These are phyloP conservation scores for Hypoxylon sp. DNA, from an alignment of 2,329 filamentous ascomycete genomes.

Conservation along the genomic window DNA sequence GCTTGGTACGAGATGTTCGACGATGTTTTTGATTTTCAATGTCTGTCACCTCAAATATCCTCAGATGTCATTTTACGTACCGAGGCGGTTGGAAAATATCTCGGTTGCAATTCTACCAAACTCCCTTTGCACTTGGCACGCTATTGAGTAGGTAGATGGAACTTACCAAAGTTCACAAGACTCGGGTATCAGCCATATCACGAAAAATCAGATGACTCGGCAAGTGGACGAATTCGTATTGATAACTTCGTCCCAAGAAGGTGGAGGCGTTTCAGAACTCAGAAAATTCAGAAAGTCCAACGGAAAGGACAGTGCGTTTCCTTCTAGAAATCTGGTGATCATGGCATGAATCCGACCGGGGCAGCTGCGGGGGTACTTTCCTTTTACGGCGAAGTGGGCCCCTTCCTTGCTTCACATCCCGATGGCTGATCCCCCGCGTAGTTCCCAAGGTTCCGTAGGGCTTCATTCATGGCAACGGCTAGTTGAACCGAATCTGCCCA, in stretches of 20 bases:
- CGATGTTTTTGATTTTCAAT: background rate
- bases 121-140: background rate
- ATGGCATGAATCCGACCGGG: slow-evolving; percentile 21
- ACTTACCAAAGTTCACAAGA: slow-evolving; percentile 4
- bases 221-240: background rate
- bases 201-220: slow-evolving; percentile 27
- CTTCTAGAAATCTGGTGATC: slow-evolving; percentile 27
- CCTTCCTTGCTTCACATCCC: slow-evolving; percentile 29
- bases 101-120: background rate
- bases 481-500: slow-evolving; percentile 26
- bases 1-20: background rate
- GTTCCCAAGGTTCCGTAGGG: slow-evolving; percentile 1
- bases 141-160: background rate
- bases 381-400: slow-evolving; percentile 38
- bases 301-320: background rate
- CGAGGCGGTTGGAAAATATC: background rate
- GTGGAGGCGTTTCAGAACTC: slow-evolving; percentile 24
- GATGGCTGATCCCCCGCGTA: slow-evolving; percentile 37
- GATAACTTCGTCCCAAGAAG: background rate
- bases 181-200: background rate
- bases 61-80: no score
- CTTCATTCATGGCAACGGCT: slow-evolving; percentile 7
- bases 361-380: slow-evolving; percentile 29
- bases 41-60: background rate
- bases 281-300: slow-evolving; percentile 3